These are phyloP conservation scores for Talaromyces amestolkiae DNA, from an alignment of 2,329 filamentous ascomycete genomes.

Conservation along the genomic window DNA sequence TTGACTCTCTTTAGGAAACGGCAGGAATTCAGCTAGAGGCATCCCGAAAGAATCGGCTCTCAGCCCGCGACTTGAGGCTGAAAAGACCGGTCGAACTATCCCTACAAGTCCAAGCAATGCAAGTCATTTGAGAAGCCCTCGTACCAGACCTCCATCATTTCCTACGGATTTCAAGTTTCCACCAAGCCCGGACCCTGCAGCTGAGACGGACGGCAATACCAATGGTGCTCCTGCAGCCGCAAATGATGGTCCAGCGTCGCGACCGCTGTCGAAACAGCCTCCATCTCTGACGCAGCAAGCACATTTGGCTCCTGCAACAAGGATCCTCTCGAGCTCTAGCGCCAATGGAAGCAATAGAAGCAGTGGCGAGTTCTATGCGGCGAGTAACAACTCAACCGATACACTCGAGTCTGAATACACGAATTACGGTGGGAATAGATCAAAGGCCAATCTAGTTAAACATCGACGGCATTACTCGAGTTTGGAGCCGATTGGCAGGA, in stretches of 20 bases:
- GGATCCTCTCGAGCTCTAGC: slow-evolving; percentile 73
- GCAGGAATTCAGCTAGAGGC: slow-evolving; percentile 35
- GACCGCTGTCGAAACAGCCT: slow-evolving; percentile 26
- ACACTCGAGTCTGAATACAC: slow-evolving; percentile 87
- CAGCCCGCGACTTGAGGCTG: slow-evolving; percentile 34
- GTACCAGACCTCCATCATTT: slow-evolving; percentile 36
- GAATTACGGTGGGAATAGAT: slow-evolving; percentile 48
- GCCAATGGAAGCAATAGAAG: slow-evolving; percentile 77
- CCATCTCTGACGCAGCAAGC: slow-evolving; percentile 28
- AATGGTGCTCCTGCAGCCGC: slow-evolving; percentile 31
- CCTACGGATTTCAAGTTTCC: slow-evolving; percentile 58
- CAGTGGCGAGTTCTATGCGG: slow-evolving; percentile 90
- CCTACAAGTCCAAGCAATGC: slow-evolving; percentile 27
- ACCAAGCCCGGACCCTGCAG: slow-evolving; percentile 37
- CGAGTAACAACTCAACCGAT: slow-evolving; percentile 93
- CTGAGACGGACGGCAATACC: slow-evolving; percentile 28
- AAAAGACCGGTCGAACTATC: slow-evolving; percentile 29
- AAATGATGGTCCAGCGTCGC: slow-evolving; percentile 24
- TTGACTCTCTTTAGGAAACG: slow-evolving; percentile 25
- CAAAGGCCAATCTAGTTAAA: slow-evolving; percentile 47
- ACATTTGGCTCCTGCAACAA: slow-evolving; percentile 51
- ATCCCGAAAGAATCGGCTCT: slow-evolving; percentile 33
- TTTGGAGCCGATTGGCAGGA: slow-evolving; percentile 29
- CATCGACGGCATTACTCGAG: slow-evolving; percentile 48
- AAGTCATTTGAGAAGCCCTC: slow-evolving; percentile 43